A percentile compares a stretch with the other conserved stretches of the same genome.
Conservation (phyloP, 106 monocot genomes). For the Dendrobium catenatum region DNA sequence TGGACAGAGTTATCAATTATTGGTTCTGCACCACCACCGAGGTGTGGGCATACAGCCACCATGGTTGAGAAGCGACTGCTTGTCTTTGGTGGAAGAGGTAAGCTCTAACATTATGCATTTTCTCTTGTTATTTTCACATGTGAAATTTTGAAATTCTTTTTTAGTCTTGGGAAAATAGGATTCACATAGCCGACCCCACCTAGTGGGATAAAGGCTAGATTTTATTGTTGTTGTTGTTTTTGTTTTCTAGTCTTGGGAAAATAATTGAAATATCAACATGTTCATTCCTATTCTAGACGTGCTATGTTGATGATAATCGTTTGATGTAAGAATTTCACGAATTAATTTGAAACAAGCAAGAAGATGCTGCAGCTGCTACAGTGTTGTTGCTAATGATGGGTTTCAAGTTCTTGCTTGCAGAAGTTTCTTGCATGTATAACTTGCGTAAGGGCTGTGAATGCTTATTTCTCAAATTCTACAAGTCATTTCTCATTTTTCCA, state of each 20-base stretch:
- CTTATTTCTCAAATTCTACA: neutral
- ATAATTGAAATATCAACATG: no score
- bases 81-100: slow-evolving; percentile 96
- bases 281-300: no score
- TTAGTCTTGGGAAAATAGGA: neutral
- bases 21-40: slow-evolving; percentile 76
- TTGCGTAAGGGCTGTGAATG: neutral
- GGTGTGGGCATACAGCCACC: slow-evolving; percentile 90
- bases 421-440: neutral
- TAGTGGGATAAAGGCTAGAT: no score
- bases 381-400: slow-evolving; percentile 1
- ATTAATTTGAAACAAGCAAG: no score
- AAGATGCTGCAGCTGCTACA: neutral
- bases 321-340: neutral
- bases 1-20: slow-evolving; percentile 83
- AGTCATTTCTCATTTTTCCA: neutral
- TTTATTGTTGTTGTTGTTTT: no score
- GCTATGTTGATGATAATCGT: neutral
- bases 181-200: no score
- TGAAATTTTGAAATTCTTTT: neutral
- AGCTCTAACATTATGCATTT: neutral
- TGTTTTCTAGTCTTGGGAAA: no score
- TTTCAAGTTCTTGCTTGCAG: neutral
- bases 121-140: neutral
- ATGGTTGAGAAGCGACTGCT: slow-evolving; percentile 98